Base-by-base conservation (phyloP, 768 basidiomycete species). In the Phylloporus arenicola region DNA sequence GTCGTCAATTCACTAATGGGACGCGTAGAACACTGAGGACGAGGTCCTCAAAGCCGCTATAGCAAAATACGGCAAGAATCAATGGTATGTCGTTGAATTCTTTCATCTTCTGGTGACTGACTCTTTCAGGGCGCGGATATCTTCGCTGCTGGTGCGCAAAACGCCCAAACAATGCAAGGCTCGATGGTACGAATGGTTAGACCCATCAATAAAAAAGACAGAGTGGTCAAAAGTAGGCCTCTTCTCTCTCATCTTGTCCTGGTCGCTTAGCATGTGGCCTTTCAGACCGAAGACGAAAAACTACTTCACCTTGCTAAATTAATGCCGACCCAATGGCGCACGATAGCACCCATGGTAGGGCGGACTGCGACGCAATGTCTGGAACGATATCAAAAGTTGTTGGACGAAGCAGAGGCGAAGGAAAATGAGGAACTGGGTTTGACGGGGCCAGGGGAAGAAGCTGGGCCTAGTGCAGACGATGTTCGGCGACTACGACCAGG, bases 291-390 rank as follows among this genome's bases (percentile, higher is more conserved):
- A 71, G 96, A 99, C 71, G 96, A 98, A 73, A 99, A 98, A 69
- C 81, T 99, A 3, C 77, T 99, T 11, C 94, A 98, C 67, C 82
- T 98, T 20, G 96, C 96, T 38, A 98, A 97, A 70, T 77, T 98
- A 52, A 99, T 98, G 93, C 96, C 96, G 0, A 98, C 96, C 0
- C 96, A 99, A 75, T 99, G 96, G 96, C 86, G 96, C 25, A 97
- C 96, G 20, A 95, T 99, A 59, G 94, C 96, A 4, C 96, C 96
- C 44, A 95, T 96, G 54, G 96, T 99, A 50, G 96, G 96, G 37
- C 82, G 96, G 25, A 98, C 96, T 1, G 96, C 96, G 1, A 95
- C 90, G 0, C 96, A 99, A 65, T 99, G 96, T 72, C 72, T 98
- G 27, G 96, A 99, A 68, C 85, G 96, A 30, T 99, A 99, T 70